A percentile compares a stretch with the other conserved stretches of the same genome.
phyloP scores from a whole-genome alignment of 176 grass and related monocot species.

The Cenchrus fungigraminus region DNA sequence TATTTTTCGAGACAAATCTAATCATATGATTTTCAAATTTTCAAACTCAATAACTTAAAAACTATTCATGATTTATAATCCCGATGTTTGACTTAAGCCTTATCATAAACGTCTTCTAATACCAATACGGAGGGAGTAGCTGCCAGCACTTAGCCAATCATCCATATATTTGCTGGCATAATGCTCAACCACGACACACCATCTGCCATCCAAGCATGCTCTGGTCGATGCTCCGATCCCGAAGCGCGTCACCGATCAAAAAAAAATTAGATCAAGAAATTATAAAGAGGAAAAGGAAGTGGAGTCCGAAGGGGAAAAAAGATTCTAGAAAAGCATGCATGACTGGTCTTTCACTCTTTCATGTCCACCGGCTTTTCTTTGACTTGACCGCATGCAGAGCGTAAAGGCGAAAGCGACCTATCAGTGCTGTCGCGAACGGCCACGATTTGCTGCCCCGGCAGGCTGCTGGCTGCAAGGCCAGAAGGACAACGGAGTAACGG shows the following conservation, averaged over 20 bases:
- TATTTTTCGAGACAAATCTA: no score
- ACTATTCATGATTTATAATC: no score
- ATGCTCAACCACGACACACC: neutral
- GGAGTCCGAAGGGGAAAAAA: neutral
- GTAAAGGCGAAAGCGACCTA: constrained; percentile 56
- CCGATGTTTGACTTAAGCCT: no score
- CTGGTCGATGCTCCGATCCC: no score
- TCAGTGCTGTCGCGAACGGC: constrained; percentile 47
- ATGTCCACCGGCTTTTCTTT: constrained; percentile 46
- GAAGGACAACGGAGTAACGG: neutral
- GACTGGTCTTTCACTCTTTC: constrained; percentile 17
- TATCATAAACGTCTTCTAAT: no score
- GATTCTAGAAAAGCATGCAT: constrained; percentile 24
- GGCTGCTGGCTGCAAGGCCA: neutral
- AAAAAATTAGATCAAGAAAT: no score
- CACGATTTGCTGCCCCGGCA: constrained; percentile 32
- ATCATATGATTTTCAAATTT: no score
- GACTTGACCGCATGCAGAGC: constrained; percentile 42
- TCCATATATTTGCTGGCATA: neutral
- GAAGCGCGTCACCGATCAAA: no score
- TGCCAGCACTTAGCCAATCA: neutral
- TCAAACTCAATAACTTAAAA: no score
- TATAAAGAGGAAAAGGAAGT: neutral
- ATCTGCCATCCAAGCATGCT: no score
- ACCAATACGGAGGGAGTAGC: no score